These are phyloP conservation scores for Trichoderma gamsii DNA, from an alignment of 495 filamentous ascomycete species.

Conservation along the genomic window DNA sequence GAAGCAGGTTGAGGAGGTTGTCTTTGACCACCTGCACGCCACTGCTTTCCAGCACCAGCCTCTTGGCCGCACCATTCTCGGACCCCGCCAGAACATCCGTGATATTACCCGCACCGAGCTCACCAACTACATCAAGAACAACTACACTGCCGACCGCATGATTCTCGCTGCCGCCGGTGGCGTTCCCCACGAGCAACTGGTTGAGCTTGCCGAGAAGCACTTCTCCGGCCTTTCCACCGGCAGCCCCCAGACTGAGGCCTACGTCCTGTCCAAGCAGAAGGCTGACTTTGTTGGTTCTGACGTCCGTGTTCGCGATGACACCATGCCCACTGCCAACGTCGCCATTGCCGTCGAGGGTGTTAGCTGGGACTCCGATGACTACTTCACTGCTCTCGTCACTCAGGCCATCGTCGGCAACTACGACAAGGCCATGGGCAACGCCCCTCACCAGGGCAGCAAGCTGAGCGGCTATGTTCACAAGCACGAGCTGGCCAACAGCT, in stretches of 20 bases:
- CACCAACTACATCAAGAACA: conserved; percentile 92
- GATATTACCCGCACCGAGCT: conserved; percentile 89
- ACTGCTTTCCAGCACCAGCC: conserved; percentile 95
- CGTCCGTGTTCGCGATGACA: conserved; percentile 90
- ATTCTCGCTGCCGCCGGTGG: conserved; percentile 94
- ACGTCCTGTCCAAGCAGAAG: conserved; percentile 70
- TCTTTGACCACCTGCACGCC: conserved; percentile 98
- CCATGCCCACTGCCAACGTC: conserved; percentile 91
- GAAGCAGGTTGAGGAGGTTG: conserved; percentile 98
- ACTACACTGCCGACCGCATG: conserved; percentile 99
- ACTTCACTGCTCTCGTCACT: conserved; percentile 95
- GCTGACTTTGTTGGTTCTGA: conserved; percentile 96
- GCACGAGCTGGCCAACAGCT: conserved; percentile 93
- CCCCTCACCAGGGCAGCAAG: conserved; percentile 93
- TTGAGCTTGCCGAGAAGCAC: conserved; percentile 93
- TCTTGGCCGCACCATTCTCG: conserved; percentile 94
- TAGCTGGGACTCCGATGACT: conserved; percentile 97
- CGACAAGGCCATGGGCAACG: conserved; percentile 97
- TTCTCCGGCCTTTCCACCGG: conserved; percentile 70
- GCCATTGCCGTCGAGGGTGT: conserved; percentile 99
- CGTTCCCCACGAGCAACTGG: conserved; percentile 86
- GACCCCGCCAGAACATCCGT: conserved; percentile 96
- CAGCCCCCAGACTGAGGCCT: conserved; percentile 63
- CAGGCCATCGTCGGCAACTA: conserved; percentile 99
- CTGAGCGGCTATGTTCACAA: conserved; percentile 88